Evolutionary conservation across 371 early-diverging fungal genomes (phyloP).

Genomic region (Smittium mucronatum): DNA sequence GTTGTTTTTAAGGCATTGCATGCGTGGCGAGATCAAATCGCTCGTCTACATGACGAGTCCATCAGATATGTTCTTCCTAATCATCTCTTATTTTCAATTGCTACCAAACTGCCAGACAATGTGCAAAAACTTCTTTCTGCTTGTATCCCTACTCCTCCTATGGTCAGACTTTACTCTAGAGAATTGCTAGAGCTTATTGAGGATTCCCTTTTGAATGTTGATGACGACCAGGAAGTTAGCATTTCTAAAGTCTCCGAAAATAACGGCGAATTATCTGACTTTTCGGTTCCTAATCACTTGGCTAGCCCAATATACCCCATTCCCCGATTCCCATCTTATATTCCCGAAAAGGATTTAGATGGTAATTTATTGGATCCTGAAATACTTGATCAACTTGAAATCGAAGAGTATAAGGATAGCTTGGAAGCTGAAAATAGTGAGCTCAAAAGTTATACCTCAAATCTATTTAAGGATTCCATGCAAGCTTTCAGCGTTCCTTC

Average conservation of each 20-base stretch:
- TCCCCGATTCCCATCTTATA: constrained; percentile 11
- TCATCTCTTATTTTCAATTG: constrained; percentile 67
- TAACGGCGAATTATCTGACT: background rate
- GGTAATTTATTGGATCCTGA: constrained; percentile 3
- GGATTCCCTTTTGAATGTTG: constrained; percentile 9
- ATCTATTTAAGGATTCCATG: background rate
- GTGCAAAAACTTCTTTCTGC: constrained; percentile 53
- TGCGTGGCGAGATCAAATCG: constrained; percentile 63
- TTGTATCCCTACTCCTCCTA: constrained; percentile 71
- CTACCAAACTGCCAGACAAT: constrained; percentile 65
- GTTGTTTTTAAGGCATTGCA: constrained; percentile 55
- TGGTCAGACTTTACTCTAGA: constrained; percentile 65
- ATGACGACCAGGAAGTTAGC: background rate
- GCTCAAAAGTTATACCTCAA: background rate
- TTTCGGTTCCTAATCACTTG: background rate
- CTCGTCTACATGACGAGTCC: constrained; percentile 86
- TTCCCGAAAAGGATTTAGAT: constrained; percentile 24
- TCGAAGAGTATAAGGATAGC: constrained; percentile 17
- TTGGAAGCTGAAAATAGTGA: constrained; percentile 8
- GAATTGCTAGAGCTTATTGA: constrained; percentile 61
- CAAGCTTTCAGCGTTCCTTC: background rate
- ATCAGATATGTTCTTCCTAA: constrained; percentile 76
- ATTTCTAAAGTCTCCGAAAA: constrained; percentile 14
- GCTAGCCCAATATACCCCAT: constrained; percentile 15
- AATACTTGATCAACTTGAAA: background rate